Conservation (phyloP, 352 stramenopile species). For the Pythium apleroticum region DNA sequence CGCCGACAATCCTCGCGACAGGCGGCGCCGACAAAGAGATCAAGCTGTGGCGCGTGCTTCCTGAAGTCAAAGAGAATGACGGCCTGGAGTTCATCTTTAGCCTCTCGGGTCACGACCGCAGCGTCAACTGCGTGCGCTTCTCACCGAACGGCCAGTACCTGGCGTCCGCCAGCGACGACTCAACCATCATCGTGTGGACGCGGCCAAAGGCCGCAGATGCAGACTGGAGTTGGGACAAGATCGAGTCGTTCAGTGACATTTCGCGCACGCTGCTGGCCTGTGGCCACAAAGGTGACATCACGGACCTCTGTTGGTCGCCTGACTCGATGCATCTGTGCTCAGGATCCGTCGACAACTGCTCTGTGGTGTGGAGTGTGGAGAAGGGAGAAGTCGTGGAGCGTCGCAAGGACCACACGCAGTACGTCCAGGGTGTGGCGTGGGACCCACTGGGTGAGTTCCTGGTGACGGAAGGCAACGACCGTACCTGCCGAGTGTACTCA, state of each 20-base stretch:
- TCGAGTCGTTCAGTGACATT: conserved; percentile 80
- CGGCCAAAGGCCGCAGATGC: conserved; percentile 66
- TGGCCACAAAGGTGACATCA: conserved; percentile 90
- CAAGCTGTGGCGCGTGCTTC: conserved; percentile 76
- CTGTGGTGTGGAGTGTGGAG: conserved; percentile 87
- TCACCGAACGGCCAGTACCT: conserved; percentile 83
- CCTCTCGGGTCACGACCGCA: conserved; percentile 86
- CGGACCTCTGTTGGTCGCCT: conserved; percentile 90
- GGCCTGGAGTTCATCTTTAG: conserved; percentile 81
- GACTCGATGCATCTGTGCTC: conserved; percentile 91
- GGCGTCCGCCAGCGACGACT: conserved; percentile 88
- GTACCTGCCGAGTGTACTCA: conserved; percentile 92
- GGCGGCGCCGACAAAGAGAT: conserved; percentile 89
- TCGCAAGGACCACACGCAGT: conserved; percentile 94
- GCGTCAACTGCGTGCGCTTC: conserved; percentile 92
- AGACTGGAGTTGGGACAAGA: conserved; percentile 77
- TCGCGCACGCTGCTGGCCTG: conserved; percentile 70
- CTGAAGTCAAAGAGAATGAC: conserved; percentile 33
- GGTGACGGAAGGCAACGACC: conserved; percentile 93
- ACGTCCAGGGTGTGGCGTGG: conserved; percentile 95
- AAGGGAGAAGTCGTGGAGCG: conserved; percentile 78
- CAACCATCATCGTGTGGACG: conserved; percentile 86
- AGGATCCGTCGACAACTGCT: conserved; percentile 92
- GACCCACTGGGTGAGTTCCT: conserved; percentile 95
- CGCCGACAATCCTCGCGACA: conserved; percentile 55